Base-by-base conservation (phyloP, 495 filamentous ascomycete genomes). In the Jackrogersella minutella region DNA sequence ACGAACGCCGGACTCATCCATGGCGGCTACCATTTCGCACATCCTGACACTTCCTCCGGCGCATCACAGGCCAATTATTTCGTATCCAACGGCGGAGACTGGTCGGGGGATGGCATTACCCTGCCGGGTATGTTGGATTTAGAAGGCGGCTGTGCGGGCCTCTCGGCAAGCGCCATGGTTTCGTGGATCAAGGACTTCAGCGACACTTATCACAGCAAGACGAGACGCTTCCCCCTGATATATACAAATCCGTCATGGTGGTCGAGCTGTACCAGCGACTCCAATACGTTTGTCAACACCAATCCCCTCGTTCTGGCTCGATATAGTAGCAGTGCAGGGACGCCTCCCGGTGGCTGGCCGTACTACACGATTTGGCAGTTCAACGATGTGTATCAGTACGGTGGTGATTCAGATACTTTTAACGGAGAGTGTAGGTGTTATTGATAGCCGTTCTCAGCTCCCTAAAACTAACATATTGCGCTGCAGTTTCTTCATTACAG, bases 61-160 rank as follows among this genome's bases (percentile, higher is more conserved):
- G 74, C 83, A 14, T 71, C 75, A 0, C 87, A 89, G 68, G 87
- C 87, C 4, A 74, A 80, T 11, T 88, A 78, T 70, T 90, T 89
- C 78, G 58, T 87, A 58, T 75, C 80, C 0, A 76, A 89, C 67
- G 88, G 88, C 28, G 87, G 87, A 16, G 86, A 85, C 46, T 89
- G 87, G 88, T 79, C 81, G 7, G 68, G 58, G 19, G 88, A 90
- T 64, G 86, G 86, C 30, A 82, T 81, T 54, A 90, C 87, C 5
- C 79, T 90, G 0, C 88, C 87, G 0, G 87, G 88, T 1, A 89
- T 89, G 86, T 78, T 90, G 11, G 87, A 89, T 71, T 78, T 90
- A 21, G 87, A 90, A 74, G 74, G 76, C 8, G 78, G 81, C 13
- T 88, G 86, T 73, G 86, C 81, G 62, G 85, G 85, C 0, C 76